Percentiles rank a stretch among this genome's conserved stretches.
phyloP scores from a whole-genome alignment of 768 basidiomycete genomes.

The Trametes punicea region DNA sequence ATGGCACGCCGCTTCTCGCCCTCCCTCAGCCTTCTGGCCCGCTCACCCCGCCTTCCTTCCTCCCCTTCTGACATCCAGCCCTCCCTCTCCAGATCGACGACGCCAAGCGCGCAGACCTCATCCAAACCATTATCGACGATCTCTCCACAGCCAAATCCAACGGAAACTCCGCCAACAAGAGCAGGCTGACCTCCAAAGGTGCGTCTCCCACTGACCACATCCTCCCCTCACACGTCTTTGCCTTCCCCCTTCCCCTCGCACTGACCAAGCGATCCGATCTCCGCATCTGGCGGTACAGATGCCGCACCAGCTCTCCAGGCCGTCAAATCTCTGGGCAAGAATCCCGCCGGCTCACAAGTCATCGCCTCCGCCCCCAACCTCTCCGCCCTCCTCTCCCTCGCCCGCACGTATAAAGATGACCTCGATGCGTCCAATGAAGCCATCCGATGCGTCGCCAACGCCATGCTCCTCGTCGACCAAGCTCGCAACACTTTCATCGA shows the following conservation, averaged over 20 bases:
- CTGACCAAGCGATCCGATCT: background rate
- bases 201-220: conserved; percentile 24
- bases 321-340: conserved; percentile 72
- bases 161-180: conserved; percentile 37
- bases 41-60: background rate
- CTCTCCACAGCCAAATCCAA: conserved; percentile 21
- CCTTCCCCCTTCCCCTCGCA: conserved; percentile 1
- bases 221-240: background rate
- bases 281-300: conserved; percentile 45
- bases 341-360: conserved; percentile 62
- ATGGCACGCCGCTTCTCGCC: conserved; percentile 36
- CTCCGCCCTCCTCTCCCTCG: conserved; percentile 49
- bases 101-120: conserved; percentile 48
- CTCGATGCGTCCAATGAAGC: conserved; percentile 64
- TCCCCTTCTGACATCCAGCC: conserved; percentile 32
- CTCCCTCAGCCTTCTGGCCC: background rate
- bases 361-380: conserved; percentile 56
- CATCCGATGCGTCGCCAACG: conserved; percentile 75
- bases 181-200: conserved; percentile 58
- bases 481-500: conserved; percentile 56
- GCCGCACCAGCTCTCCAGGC: conserved; percentile 63
- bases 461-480: conserved; percentile 63
- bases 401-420: conserved; percentile 53
- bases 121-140: conserved; percentile 36
- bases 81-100: conserved; percentile 46